Percentiles rank a stretch among this genome's conserved stretches.
Conservation (phyloP, 352 stramenopile genomes). For the Thalassiosira hispida region DNA sequence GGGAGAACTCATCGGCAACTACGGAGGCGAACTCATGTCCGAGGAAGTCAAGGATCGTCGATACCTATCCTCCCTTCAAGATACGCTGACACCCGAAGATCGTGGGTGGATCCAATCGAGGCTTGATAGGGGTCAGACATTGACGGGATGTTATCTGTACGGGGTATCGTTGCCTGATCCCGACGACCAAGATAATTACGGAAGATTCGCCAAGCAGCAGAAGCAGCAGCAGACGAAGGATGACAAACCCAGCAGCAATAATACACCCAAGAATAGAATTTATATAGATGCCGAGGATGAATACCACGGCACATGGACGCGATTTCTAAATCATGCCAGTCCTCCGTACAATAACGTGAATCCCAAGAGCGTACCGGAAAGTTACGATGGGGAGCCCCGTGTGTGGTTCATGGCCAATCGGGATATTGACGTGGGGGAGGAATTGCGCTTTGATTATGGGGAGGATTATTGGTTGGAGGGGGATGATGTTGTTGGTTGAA, state of each 20-base stretch:
- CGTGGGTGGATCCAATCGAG: slow-evolving; percentile 54
- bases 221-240: too few relatives aligned
- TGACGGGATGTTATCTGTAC: slow-evolving; percentile 67
- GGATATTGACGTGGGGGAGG: slow-evolving; percentile 63
- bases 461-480: slow-evolving; percentile 72
- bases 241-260: too few relatives aligned
- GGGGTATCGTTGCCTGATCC: slow-evolving; percentile 23
- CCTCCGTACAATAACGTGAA: slow-evolving; percentile 53
- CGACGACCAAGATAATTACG: neutral
- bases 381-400: slow-evolving; percentile 42
- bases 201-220: too few relatives aligned
- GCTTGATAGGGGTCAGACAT: slow-evolving; percentile 49
- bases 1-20: slow-evolving; percentile 59
- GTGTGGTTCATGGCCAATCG: slow-evolving; percentile 71
- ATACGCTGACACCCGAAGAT: slow-evolving; percentile 52
- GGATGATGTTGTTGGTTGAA: slow-evolving; percentile 52
- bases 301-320: slow-evolving; percentile 60
- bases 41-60: slow-evolving; percentile 62
- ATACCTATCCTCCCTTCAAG: slow-evolving; percentile 47
- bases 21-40: slow-evolving; percentile 62
- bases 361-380: slow-evolving; percentile 55
- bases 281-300: slow-evolving; percentile 70
- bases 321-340: slow-evolving; percentile 69
- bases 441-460: slow-evolving; percentile 75
- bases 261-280: slow-evolving; percentile 21